phyloP scores from a whole-genome alignment of 352 stramenopile species.

The Sclerospora graminicola region DNA sequence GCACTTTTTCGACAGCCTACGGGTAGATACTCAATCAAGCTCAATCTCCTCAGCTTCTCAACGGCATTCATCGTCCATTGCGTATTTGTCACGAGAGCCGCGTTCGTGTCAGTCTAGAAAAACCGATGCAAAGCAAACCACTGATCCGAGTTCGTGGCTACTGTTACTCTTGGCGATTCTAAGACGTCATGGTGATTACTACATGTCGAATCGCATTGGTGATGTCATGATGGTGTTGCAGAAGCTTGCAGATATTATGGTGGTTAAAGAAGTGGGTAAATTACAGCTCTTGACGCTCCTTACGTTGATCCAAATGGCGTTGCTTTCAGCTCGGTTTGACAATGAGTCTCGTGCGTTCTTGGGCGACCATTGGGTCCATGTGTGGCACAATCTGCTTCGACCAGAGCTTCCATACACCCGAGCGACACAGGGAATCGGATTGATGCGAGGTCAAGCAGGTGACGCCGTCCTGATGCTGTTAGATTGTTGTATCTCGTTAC shows the following conservation, averaged over 20 bases:
- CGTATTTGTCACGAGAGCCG: conserved; percentile 16
- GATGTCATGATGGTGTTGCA: conserved; percentile 49
- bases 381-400: conserved; percentile 42
- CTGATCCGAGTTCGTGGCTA: conserved; percentile 31
- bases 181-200: conserved; percentile 40
- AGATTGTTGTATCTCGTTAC: conserved; percentile 33
- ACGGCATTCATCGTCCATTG: conserved; percentile 12
- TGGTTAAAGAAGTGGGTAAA: conserved; percentile 39
- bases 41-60: conserved; percentile 17
- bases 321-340: conserved; percentile 21
- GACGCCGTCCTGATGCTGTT: conserved; percentile 42
- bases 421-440: conserved; percentile 30
- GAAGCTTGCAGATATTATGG: conserved; percentile 30
- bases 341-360: conserved; percentile 25
- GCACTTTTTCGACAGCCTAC: conserved; percentile 22
- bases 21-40: conserved; percentile 17
- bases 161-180: conserved; percentile 37
- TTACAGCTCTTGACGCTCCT: conserved; percentile 37
- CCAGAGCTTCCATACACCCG: conserved; percentile 42
- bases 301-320: conserved; percentile 40
- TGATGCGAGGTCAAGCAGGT: conserved; percentile 33
- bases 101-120: conserved; percentile 9
- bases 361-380: conserved; percentile 30
- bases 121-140: conserved; percentile 18
- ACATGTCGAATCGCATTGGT: conserved; percentile 38